These are phyloP conservation scores for Thelonectria blattea DNA, from an alignment of 2,329 filamentous ascomycete species.

Conservation along the genomic window DNA sequence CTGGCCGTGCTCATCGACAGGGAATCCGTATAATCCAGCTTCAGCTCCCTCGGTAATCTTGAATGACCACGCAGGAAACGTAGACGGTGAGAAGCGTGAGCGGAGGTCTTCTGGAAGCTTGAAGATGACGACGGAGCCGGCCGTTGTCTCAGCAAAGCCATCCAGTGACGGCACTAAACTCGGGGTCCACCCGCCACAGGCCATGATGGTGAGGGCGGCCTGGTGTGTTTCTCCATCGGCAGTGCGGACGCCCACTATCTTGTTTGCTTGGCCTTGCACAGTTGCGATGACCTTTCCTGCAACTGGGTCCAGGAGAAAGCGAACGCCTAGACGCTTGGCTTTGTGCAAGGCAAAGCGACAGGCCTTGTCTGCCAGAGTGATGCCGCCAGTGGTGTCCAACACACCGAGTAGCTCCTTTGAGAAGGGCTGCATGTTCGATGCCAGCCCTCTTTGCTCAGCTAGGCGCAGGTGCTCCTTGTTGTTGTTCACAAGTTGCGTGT, in stretches of 20 bases:
- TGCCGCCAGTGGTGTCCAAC: slow-evolving; percentile 54
- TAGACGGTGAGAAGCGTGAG: slow-evolving; percentile 23
- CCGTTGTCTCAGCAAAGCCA: slow-evolving; percentile 29
- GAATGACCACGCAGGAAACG: slow-evolving; percentile 27
- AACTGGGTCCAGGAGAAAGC: slow-evolving; percentile 45
- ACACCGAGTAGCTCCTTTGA: slow-evolving; percentile 43
- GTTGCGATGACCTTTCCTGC: slow-evolving; percentile 29
- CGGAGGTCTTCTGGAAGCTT: slow-evolving; percentile 21
- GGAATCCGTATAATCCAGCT: slow-evolving; percentile 37
- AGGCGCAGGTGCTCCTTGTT: slow-evolving; percentile 29
- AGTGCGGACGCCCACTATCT: slow-evolving; percentile 46
- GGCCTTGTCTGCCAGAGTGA: slow-evolving; percentile 52
- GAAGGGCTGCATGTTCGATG: slow-evolving; percentile 48
- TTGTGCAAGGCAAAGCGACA: slow-evolving; percentile 53
- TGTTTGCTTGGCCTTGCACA: slow-evolving; percentile 10
- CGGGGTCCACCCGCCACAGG: slow-evolving; percentile 40
- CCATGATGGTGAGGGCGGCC: slow-evolving; percentile 45
- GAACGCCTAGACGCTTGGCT: slow-evolving; percentile 48
- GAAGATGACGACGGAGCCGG: slow-evolving; percentile 27
- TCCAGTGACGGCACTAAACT: slow-evolving; percentile 26
- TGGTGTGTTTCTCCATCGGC: slow-evolving; percentile 42
- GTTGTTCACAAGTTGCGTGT: slow-evolving; percentile 2
- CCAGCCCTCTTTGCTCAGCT: slow-evolving; percentile 39
- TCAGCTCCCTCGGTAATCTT: background rate
- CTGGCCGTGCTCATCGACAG: slow-evolving; percentile 31